phyloP scores from a whole-genome alignment of 1,139 yeast species.

The Hansenula lynferdii region DNA sequence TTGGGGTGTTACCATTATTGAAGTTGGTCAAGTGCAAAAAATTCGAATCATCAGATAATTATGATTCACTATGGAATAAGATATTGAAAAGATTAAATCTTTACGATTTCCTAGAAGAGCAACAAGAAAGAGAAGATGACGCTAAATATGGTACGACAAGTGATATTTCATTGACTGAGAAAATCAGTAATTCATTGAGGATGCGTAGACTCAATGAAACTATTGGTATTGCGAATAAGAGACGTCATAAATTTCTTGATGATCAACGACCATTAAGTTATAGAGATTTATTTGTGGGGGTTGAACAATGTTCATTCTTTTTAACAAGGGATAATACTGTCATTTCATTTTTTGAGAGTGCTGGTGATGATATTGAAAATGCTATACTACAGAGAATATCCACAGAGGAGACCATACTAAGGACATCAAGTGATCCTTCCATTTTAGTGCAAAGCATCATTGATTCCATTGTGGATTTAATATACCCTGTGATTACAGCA shows the following conservation, averaged over 20 bases:
- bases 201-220: slow-evolving; percentile 27
- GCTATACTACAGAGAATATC: slow-evolving; percentile 43
- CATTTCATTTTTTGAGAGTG: slow-evolving; percentile 49
- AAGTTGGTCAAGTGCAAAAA: slow-evolving; percentile 31
- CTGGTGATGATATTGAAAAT: slow-evolving; percentile 43
- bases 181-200: slow-evolving; percentile 18
- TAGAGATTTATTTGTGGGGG: slow-evolving; percentile 41
- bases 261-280: slow-evolving; percentile 39
- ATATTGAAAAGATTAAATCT: slow-evolving; percentile 6
- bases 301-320: slow-evolving; percentile 49
- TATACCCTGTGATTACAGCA: slow-evolving; percentile 56
- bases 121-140: slow-evolving; percentile 2
- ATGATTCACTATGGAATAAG: slow-evolving; percentile 9
- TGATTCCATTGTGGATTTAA: slow-evolving; percentile 51
- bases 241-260: slow-evolving; percentile 34
- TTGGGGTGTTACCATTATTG: slow-evolving; percentile 46
- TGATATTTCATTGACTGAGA: slow-evolving; percentile 16
- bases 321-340: slow-evolving; percentile 38
- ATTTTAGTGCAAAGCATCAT: slow-evolving; percentile 45
- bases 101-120: slow-evolving; percentile 7
- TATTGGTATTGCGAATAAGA: slow-evolving; percentile 21
- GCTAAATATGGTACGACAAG: not conserved
- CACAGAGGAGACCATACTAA: slow-evolving; percentile 38
- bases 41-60: not conserved
- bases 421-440: slow-evolving; percentile 45